Conservation (phyloP, 1,284 basidiomycete species). For the Porogramme epimiltina region DNA sequence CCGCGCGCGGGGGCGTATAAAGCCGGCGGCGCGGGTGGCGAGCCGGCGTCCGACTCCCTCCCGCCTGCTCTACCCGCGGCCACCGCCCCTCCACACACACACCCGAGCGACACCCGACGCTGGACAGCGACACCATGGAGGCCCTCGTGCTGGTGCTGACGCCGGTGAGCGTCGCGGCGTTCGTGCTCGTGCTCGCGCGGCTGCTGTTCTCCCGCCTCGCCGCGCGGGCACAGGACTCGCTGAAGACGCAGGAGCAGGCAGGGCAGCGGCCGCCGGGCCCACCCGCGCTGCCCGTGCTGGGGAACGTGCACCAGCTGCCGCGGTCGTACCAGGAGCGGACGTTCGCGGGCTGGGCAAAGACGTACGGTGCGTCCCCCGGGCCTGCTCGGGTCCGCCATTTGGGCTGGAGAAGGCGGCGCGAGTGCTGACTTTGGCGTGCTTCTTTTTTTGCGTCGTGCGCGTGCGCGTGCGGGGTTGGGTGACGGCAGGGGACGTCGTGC, state of each 20-base stretch:
- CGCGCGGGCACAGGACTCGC: too few relatives aligned
- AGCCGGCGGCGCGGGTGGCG: too few relatives aligned
- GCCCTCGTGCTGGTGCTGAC: slow-evolving; percentile 11
- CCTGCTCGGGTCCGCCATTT: too few relatives aligned
- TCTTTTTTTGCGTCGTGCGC: too few relatives aligned
- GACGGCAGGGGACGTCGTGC: slow-evolving; percentile 37
- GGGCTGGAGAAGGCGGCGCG: slow-evolving; percentile 28
- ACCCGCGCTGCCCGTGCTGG: slow-evolving; percentile 44
- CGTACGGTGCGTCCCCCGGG: slow-evolving; percentile 25
- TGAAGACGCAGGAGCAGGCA: too few relatives aligned
- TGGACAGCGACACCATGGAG: slow-evolving; percentile 7
- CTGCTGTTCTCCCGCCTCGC: slow-evolving; percentile 3
- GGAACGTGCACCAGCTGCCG: slow-evolving; percentile 51
- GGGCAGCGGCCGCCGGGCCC: slow-evolving; percentile 47
- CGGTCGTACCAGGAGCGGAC: slow-evolving; percentile 37
- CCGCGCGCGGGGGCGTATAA: too few relatives aligned
- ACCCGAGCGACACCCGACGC: too few relatives aligned
- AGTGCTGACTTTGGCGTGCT: slow-evolving; percentile 25
- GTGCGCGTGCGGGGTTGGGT: too few relatives aligned
- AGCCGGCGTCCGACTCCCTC: too few relatives aligned
- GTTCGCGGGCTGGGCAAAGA: slow-evolving; percentile 36
- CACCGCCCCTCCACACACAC: too few relatives aligned
- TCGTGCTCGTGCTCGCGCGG: slow-evolving; percentile 14
- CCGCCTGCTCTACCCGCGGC: too few relatives aligned
- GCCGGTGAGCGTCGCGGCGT: slow-evolving; percentile 14